phyloP scores from a whole-genome alignment of 2,329 filamentous ascomycete genomes.

The Ophiostoma himal-ulmi region DNA sequence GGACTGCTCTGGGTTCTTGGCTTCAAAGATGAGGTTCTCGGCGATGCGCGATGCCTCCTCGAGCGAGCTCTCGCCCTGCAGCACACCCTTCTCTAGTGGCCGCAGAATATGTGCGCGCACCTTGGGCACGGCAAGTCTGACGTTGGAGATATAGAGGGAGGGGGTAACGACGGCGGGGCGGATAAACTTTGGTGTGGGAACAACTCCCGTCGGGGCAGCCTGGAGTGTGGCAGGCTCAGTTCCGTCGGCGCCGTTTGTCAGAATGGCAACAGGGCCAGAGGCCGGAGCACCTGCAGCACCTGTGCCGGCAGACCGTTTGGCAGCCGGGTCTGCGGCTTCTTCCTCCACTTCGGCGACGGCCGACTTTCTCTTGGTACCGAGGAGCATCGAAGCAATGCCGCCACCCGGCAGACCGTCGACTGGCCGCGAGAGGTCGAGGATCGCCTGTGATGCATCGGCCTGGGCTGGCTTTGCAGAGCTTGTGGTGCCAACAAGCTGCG shows the following conservation, averaged over 20 bases:
- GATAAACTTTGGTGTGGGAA: conserved; percentile 73
- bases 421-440: conserved; percentile 85
- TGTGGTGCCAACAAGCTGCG: conserved; percentile 70
- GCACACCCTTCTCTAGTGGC: conserved; percentile 63
- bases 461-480: conserved; percentile 57
- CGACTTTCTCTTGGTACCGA: conserved; percentile 90
- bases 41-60: conserved; percentile 59
- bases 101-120: conserved; percentile 76
- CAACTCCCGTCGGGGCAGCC: conserved; percentile 52
- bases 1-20: conserved; percentile 70
- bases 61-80: conserved; percentile 46
- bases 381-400: conserved; percentile 74
- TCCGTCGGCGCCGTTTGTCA: conserved; percentile 71
- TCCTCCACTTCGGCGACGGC: conserved; percentile 73
- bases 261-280: conserved; percentile 51
- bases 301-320: conserved; percentile 11
- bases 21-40: conserved; percentile 77
- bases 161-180: conserved; percentile 84
- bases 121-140: conserved; percentile 81
- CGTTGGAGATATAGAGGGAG: conserved; percentile 71
- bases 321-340: conserved; percentile 36
- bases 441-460: conserved; percentile 69
- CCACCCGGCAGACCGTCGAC: conserved; percentile 90
- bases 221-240: conserved; percentile 67
- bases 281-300: conserved; percentile 35